Evolutionary conservation across 805 yeast genomes (phyloP), one percentile per base, ranked within the genome.

Genomic region (Saccharomyces eubayanus): DNA sequence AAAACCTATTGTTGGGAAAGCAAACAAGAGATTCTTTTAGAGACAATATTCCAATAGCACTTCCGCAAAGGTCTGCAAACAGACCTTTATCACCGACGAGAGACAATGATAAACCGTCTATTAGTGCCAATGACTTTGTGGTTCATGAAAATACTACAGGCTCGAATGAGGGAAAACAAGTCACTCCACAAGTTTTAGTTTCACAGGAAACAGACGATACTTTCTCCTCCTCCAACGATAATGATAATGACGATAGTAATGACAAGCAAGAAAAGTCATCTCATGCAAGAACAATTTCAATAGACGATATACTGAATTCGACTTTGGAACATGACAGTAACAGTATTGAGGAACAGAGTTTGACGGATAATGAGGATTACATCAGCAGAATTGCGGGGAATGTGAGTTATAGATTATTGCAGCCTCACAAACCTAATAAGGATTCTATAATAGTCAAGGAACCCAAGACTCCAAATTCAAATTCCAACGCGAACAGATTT

Each of bases 1-100:
- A 89, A 72, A 83, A 82, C 60, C 77, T 80, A 29, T 61, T 36
- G 16, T 6, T 36, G 11, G 43, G 16, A 36, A 36, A 36, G 11
- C 43, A 36, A 36, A 36, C 21, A 36, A 36, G 20, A 8, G 24
- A 36, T 16, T 36, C 24, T 1, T 8, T 24, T 11, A 36, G 5
- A 36, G 21, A 16, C 0, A 16, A 16, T 36, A 16, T 10, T 36
- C 11, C 24, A 6, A 36, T 36, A 4, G 10, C 16, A 8, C 43
- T 36, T 36, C 43, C 43, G 12, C 21, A 16, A 16, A 36, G 43
- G 16, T 36, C 43, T 6, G 21, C 16, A 1, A 36, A 36, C 16
- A 36, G 43, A 16, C 43, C 43, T 16, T 10, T 36, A 9, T 36
- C 43, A 11, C 43, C 43, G 2, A 36, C 24, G 24, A 36, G 43